Evolutionary conservation across 75 land plant species (phyloP), one percentile per base, ranked within the genome.

Genomic region (Picea glauca): DNA sequence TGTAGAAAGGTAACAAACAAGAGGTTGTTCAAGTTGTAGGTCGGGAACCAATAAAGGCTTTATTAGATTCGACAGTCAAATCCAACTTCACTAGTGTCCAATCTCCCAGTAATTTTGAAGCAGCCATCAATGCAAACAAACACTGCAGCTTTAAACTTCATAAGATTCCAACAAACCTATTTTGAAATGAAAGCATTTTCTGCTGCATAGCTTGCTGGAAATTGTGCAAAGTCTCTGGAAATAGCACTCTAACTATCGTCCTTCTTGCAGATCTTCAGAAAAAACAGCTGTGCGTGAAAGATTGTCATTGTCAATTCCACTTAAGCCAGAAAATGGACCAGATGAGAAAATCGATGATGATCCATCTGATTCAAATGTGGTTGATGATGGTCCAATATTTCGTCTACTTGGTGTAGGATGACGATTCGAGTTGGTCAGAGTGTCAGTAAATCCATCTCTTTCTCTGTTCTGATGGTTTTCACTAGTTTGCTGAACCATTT

Each of bases 191-290:
- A 1, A 9, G 12, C 12, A 50, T 8, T 50, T 8, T 1, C 56
- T 50, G 56, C 56, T n/a, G 56, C 11, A 50, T 8, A 50, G 56
- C 12, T 50, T 50, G 56, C 56, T 50, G 56, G 56, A 50, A 50
- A 50, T 8, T 50, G 56, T 50, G 11, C 11, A 50, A 50, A 50
- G 11, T 9, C 56, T 50, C 56, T 50, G 56, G 56, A 50, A 50
- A 50, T 7, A 11, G 56, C 56, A 50, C 56, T 50, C 56, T 8
- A 9, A 50, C 72, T 85, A 97, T 77, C 99, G 85, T 60, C 99
- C 99, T 86, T 97, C 99, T 38, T 92, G 95, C 70, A 97, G 90
- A 85, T 97, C 98, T 76, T 97, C 99, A 30, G 99, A 97, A 76
- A 91, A 86, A 50, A 92, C 87, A 64, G 89, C 89, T 56, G 93